These are phyloP conservation scores for slime mould (Dictyostelium discoideum) DNA, from an alignment of 78 protist species.

Conservation along the genomic window DNA sequence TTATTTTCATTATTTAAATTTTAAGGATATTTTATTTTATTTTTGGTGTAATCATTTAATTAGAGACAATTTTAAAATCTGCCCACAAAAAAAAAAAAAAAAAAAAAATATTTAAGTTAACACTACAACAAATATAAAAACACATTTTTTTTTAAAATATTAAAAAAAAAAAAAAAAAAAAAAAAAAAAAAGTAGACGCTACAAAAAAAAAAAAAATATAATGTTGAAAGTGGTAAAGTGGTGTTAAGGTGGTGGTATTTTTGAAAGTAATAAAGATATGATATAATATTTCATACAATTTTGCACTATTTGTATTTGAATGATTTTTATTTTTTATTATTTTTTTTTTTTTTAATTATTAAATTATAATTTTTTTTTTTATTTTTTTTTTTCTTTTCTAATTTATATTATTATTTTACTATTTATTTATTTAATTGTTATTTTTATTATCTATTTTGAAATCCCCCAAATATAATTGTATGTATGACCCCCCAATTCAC, in stretches of 20 bases:
- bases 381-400: not conserved
- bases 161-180: not conserved
- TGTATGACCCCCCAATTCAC: not conserved
- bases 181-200: not conserved
- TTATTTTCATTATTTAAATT: too few relatives aligned
- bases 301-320: not conserved
- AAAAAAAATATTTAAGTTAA: too few relatives aligned
- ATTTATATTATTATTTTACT: not conserved
- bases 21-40: too few relatives aligned
- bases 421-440: not conserved
- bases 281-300: not conserved
- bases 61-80: too few relatives aligned
- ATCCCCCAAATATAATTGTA: not conserved
- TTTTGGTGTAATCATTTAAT: too few relatives aligned
- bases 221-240: not conserved
- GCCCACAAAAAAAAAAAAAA: too few relatives aligned
- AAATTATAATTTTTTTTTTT: not conserved
- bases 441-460: not conserved
- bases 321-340: not conserved
- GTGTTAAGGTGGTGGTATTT: not conserved
- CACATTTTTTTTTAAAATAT: too few relatives aligned
- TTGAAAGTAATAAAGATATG: not conserved
- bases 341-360: not conserved
- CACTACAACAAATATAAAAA: too few relatives aligned
- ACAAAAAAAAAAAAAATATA: not conserved